A percentile compares a stretch with the other conserved stretches of the same genome.
Conservation (phyloP, 2,329 filamentous ascomycete species). For the Aureobasidium sp. region DNA sequence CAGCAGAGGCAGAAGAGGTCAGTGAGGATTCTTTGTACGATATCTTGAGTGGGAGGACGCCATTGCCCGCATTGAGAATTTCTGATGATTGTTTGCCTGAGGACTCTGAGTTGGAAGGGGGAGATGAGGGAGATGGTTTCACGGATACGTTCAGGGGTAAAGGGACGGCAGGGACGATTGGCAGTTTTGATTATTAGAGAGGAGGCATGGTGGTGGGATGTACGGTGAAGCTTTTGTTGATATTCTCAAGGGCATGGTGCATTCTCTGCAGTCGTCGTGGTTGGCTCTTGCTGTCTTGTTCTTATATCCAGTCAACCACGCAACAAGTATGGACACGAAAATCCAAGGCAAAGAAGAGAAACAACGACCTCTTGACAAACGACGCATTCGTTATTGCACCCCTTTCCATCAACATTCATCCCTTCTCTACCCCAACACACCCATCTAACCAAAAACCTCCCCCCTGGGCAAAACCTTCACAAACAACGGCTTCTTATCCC, state of each 20-base stretch:
- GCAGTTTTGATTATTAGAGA: not conserved
- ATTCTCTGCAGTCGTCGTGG: not conserved
- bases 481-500: conserved; percentile 4
- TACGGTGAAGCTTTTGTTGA: no score
- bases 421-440: not conserved
- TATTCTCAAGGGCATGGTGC: no score
- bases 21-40: conserved; percentile 41
- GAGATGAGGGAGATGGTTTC: conserved; percentile 23
- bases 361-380: no score
- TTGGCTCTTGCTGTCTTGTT: not conserved
- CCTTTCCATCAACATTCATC: not conserved
- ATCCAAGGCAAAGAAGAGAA: not conserved
- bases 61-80: conserved; percentile 26
- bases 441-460: not conserved
- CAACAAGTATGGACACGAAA: not conserved
- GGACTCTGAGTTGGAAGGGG: conserved; percentile 24
- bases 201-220: no score
- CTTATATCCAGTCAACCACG: no score
- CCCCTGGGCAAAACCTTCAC: not conserved
- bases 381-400: not conserved
- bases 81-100: not conserved
- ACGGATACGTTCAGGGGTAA: conserved; percentile 39
- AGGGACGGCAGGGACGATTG: conserved; percentile 3
- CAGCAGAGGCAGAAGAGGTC: conserved; percentile 23
- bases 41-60: conserved; percentile 38